Evolutionary conservation across 176 grass and related monocot species (phyloP), one percentile per base, ranked within the genome.

Genomic region (Hordeum marinum): DNA sequence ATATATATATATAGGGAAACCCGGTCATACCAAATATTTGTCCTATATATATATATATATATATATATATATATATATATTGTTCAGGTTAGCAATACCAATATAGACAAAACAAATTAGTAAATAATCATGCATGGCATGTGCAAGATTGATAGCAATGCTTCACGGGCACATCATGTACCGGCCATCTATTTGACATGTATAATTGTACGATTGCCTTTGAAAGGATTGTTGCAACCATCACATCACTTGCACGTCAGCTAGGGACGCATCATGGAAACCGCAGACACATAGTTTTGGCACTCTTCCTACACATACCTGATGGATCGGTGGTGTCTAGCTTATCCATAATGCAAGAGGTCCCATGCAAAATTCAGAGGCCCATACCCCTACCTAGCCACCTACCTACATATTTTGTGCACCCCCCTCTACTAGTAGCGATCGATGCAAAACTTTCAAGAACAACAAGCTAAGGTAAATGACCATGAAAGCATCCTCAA

Each of bases 181-280:
- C 57, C 18, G 36, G 68, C 68, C 20, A 24, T 15, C 40, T 46
- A 46, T 72, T 72, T 46, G 69, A 72, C 23, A 9, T 46, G 23
- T 45, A 72, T 72, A 17, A 45, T 17, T 72, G 69, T 72, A 72
- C 27, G 20, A 9, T 32, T 63, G 20, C 18, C 37, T 39, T 57
- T 5, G 65, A 84, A 48, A 77, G 8, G 20, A 54, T 59, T 32
- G 68, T 55, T 75, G 68, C 58, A 80, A 75, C 45, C 82, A 76
- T 81, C 68, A 50, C 87, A 89, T 89, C 82, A 81, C 21, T 21
- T 13, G 75, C 25, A 55, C 60, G 76, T 68, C 68, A 89, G 52
- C 15, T 42, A 72, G 40, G 62, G 34, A 25, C 68, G 17, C 69
- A 66, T 75, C 34, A 67, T 45, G 41, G 24, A 67, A 80, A 50